Percentiles rank a stretch among this genome's conserved stretches.
phyloP scores from a whole-genome alignment of 169 alveolate genomes.

The Cryptosporidium ryanae region DNA sequence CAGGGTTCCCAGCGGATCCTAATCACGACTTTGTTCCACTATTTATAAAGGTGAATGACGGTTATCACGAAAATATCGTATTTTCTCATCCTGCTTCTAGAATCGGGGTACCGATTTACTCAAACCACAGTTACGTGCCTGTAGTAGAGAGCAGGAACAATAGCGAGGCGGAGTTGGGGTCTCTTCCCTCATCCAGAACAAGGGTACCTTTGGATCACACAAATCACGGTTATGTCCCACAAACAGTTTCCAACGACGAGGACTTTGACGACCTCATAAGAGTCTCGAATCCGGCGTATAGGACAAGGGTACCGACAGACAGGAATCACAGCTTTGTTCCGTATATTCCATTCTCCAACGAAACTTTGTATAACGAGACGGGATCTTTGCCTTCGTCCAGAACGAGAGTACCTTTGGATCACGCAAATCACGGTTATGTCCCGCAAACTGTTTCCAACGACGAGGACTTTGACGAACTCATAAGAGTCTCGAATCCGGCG shows the following conservation, averaged over 20 bases:
- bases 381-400: slow-evolving; percentile 68
- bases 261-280: no score
- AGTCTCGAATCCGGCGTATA: slow-evolving; percentile 37
- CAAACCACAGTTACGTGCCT: slow-evolving; percentile 28
- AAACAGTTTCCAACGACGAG: slow-evolving; percentile 12
- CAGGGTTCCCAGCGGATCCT: not conserved
- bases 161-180: not conserved
- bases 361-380: slow-evolving; percentile 3
- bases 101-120: slow-evolving; percentile 12
- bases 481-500: not conserved
- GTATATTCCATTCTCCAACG: not conserved
- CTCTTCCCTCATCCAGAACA: slow-evolving; percentile 27
- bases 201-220: not conserved
- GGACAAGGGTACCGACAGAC: slow-evolving; percentile 29
- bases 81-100: slow-evolving; percentile 38
- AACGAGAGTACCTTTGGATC: slow-evolving; percentile 12
- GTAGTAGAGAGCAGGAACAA: not conserved
- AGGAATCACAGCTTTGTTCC: slow-evolving; percentile 32
- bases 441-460: not conserved
- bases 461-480: not conserved
- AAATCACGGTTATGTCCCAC: slow-evolving; percentile 5
- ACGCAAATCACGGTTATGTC: not conserved
- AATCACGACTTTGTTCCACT: slow-evolving; percentile 1
- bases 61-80: not conserved
- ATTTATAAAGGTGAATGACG: not conserved